These are phyloP conservation scores for Blumeria graminis DNA, from an alignment of 2,329 filamentous ascomycete species.

Conservation along the genomic window DNA sequence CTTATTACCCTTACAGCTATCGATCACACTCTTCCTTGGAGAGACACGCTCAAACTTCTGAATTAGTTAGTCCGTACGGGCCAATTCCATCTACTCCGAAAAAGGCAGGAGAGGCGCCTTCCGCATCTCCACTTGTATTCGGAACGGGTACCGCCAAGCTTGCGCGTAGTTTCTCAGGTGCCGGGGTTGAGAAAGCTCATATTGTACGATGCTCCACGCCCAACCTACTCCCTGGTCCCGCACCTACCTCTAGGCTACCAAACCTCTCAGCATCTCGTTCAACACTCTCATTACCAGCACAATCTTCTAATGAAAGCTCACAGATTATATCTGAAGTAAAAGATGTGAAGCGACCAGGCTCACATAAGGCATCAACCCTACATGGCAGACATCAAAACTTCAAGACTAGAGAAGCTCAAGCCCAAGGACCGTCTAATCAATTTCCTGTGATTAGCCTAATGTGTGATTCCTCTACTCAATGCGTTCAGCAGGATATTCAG, in stretches of 20 bases:
- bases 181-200: neutral
- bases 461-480: neutral
- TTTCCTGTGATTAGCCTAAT: neutral
- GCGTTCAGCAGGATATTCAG: neutral
- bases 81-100: neutral
- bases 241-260: neutral
- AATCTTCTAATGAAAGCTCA: neutral
- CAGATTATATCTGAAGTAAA: neutral
- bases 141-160: conserved; percentile 1
- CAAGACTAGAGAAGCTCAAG: neutral
- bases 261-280: neutral
- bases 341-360: neutral
- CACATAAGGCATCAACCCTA: neutral
- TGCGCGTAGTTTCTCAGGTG: conserved; percentile 1
- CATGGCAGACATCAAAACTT: neutral
- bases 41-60: neutral
- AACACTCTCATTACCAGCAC: neutral
- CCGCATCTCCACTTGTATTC: conserved; percentile 1
- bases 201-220: conserved; percentile 1
- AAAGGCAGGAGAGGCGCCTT: neutral
- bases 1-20: neutral
- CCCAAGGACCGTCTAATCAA: neutral
- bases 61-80: no score
- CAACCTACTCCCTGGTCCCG: neutral
- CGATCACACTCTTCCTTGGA: neutral